Evolutionary conservation across 1,284 basidiomycete genomes (phyloP).

Genomic region (Cerrena zonata): DNA sequence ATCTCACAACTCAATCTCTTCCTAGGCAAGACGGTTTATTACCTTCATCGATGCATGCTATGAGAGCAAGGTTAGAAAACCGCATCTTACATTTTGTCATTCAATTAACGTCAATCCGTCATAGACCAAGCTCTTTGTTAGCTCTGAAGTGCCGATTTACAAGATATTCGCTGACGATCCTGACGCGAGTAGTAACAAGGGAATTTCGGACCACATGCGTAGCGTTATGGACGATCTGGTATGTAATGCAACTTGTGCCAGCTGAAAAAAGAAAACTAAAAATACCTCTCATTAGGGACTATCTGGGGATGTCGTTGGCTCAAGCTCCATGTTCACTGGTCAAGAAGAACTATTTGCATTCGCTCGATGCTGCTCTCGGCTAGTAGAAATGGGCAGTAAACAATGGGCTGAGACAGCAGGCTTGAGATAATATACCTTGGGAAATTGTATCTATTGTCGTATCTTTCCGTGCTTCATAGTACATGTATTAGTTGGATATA

Average conservation of each 20-base stretch:
- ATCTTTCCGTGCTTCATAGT: no score
- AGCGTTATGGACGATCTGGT: slow-evolving; percentile 88
- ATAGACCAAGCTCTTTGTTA: slow-evolving; percentile 82
- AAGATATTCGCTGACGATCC: slow-evolving; percentile 79
- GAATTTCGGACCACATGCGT: slow-evolving; percentile 76
- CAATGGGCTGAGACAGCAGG: slow-evolving; percentile 74
- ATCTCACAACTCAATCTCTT: not conserved
- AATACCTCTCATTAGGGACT: slow-evolving; percentile 54
- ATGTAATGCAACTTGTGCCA: slow-evolving; percentile 23
- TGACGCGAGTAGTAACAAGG: slow-evolving; percentile 26
- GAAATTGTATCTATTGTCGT: no score
- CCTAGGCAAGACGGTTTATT: slow-evolving; percentile 86
- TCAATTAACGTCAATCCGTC: not conserved
- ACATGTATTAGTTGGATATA: no score
- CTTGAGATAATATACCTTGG: slow-evolving; percentile 17
- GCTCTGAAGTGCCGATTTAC: slow-evolving; percentile 85
- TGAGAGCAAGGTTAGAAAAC: slow-evolving; percentile 68
- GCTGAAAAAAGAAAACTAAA: not conserved
- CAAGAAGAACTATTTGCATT: slow-evolving; percentile 95
- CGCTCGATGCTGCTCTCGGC: slow-evolving; percentile 82
- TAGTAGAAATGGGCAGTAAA: slow-evolving; percentile 87
- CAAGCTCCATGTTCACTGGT: slow-evolving; percentile 83
- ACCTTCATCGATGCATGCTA: slow-evolving; percentile 97
- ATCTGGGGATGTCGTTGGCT: slow-evolving; percentile 65
- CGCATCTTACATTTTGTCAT: not conserved